Evolutionary conservation across 1,284 basidiomycete species (phyloP), one percentile per base, ranked within the genome.

Genomic region (Microbotryomycetes sp.): DNA sequence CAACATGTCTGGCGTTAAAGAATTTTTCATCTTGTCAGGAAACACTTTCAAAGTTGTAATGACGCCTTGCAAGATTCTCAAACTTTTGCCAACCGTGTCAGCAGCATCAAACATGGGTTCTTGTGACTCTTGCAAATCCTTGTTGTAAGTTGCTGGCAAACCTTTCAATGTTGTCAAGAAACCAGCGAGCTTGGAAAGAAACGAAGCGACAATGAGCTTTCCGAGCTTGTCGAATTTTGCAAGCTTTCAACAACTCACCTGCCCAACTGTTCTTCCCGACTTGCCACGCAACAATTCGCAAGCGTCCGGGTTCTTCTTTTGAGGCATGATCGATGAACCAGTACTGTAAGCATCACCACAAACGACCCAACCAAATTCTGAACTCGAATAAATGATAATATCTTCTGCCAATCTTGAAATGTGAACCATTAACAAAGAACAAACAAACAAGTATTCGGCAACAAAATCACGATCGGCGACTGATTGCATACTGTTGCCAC

Each of bases 221-320:
- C n/a, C n/a, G n/a, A n/a, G 45, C n/a, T 46, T 46, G 42, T 64
- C 59, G 61, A 22, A 62, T 30, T 51, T 51, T 45, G 42, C 16
- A 58, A 7, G 29, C 25, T n/a, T n/a, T n/a, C n/a, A n/a, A n/a
- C n/a, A 22, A 70, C 83, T 66, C 71, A 88, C 88, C 73, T 92
- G 87, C 65, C 94, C 94, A 77, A 97, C 96, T 45, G 96, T 82
- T 45, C 94, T 86, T 7, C 96, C 94, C 28, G 88, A 85, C 78
- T 98, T 98, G 68, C 94, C 94, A 64, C 94, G 86, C 60, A 98
- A 81, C 28, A 98, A 81, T 76, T 98, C 96, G 52, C 96, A 79
- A 30, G 92, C 96, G 77, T 97, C 94, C 22, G 96, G 92, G 77
- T 98, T 98, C 80, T 98, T 97, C 81, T 98, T 97, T 76, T 98